phyloP scores from a whole-genome alignment of 176 grass and related monocot genomes.

The Carex cristatella region DNA sequence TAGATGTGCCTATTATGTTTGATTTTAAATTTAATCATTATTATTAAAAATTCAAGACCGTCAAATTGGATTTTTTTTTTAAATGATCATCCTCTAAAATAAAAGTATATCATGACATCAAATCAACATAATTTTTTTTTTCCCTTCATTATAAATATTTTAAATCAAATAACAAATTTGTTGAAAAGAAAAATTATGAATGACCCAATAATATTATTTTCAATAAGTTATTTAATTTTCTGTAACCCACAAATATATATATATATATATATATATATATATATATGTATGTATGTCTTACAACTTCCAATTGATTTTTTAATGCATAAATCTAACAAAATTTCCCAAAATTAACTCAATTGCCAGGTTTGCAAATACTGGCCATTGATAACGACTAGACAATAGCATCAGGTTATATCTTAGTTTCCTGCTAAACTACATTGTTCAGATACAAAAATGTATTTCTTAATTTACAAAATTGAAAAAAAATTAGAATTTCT shows the following conservation, averaged over 20 bases:
- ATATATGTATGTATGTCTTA: no score
- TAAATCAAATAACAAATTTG: not conserved
- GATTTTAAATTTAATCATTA: no score
- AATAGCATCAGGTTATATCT: no score
- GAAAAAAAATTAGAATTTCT: not conserved
- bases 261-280: no score
- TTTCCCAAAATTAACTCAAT: not conserved
- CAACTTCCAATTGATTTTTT: not conserved
- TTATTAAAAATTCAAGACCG: no score
- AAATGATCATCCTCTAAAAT: not conserved
- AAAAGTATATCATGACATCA: no score
- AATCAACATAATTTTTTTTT: not conserved
- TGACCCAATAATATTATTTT: not conserved
- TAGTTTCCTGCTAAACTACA: slow-evolving; percentile 6
- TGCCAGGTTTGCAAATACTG: slow-evolving; percentile 1
- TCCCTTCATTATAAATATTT: not conserved
- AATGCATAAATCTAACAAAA: not conserved
- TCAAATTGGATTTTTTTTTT: no score
- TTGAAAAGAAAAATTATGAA: not conserved
- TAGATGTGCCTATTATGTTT: no score
- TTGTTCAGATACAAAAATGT: not conserved
- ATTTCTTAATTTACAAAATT: not conserved
- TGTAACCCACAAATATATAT: not conserved
- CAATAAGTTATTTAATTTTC: not conserved
- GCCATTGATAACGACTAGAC: not conserved